Conservation (phyloP, 2,329 filamentous ascomycete species). For the Scedosporium aurantiacum region DNA sequence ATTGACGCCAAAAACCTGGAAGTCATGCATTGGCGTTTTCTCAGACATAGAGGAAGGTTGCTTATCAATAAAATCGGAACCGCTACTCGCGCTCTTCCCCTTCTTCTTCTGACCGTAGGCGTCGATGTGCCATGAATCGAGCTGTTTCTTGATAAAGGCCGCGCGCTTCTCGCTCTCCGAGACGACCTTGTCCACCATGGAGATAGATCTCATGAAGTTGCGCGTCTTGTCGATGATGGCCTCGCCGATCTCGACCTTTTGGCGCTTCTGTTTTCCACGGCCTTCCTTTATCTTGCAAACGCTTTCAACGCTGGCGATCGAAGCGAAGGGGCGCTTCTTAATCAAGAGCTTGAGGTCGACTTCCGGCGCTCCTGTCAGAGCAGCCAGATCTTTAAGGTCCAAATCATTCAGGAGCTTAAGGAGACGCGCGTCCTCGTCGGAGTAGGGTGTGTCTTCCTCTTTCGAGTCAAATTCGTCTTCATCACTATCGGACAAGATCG, state of each 20-base stretch:
- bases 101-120: slow-evolving; percentile 26
- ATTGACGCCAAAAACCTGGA: slow-evolving; percentile 88
- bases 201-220: slow-evolving; percentile 70
- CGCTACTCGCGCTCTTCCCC: slow-evolving; percentile 16
- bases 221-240: slow-evolving; percentile 40
- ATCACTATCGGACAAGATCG: slow-evolving; percentile 12
- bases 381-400: slow-evolving; percentile 62
- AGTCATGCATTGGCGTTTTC: slow-evolving; percentile 73
- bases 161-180: slow-evolving; percentile 63
- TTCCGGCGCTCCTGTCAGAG: slow-evolving; percentile 66
- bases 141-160: slow-evolving; percentile 36
- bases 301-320: slow-evolving; percentile 43
- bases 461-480: slow-evolving; percentile 30
- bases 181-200: slow-evolving; percentile 75
- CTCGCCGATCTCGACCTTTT: slow-evolving; percentile 39
- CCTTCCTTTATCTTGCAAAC: slow-evolving; percentile 46
- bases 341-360: slow-evolving; percentile 60
- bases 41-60: slow-evolving; percentile 72
- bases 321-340: slow-evolving; percentile 60
- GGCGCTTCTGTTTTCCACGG: slow-evolving; percentile 23
- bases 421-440: slow-evolving; percentile 35
- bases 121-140: slow-evolving; percentile 38
- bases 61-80: slow-evolving; percentile 13
- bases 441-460: slow-evolving; percentile 14
- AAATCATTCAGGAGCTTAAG: slow-evolving; percentile 78